Base-by-base conservation (phyloP, 306 rosid genomes). In the Rosa rugosa region DNA sequence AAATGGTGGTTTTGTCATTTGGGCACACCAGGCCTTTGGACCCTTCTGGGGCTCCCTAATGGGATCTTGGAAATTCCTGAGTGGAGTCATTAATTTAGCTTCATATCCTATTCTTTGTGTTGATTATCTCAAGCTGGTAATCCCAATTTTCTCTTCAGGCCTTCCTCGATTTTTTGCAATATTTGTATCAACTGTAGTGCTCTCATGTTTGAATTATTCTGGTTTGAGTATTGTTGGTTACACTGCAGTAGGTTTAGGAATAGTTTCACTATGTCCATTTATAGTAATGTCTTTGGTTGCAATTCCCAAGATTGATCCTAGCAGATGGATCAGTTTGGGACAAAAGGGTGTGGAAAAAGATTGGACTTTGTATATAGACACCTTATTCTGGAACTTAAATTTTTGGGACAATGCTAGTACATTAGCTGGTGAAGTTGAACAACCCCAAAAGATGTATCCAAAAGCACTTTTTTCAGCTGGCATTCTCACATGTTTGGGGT, bases 381-480 rank as follows among this genome's bases (percentile, higher is more conserved):
- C 91, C 64, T 82, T 89, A 11, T 87, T 87, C 54, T 89, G 93
- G 90, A 89, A 87, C 83, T 38, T 89, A 80, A 89, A 87, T 77
- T 89, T 85, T 53, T 89, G 93, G 93, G 90, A 89, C 56, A 89
- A 56, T 69, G 90, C 82, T 25, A 88, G 90, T 57, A 88, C 92
- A 71, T 73, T 88, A 53, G 92, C 92, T 13, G 90, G 90, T 16
- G 92, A 88, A 80, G 87, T 88, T 17, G 89, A 86, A 22, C 14
- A 84, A 4, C 92, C 92, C 57, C 92, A 88, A 56, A 84, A 84
- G 77, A 73, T 80, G 18, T 88, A 25, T 70, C 92, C 88, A 6
- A 82, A 11, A 44, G 92, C 90, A 18, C 78, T 88, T 60, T 47
- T 88, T 12, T 71, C 83, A 41, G 85, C 89, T 31, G 88, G 85